Conservation (phyloP, 805 yeast genomes). For the Wickerhamiella lipophila region DNA sequence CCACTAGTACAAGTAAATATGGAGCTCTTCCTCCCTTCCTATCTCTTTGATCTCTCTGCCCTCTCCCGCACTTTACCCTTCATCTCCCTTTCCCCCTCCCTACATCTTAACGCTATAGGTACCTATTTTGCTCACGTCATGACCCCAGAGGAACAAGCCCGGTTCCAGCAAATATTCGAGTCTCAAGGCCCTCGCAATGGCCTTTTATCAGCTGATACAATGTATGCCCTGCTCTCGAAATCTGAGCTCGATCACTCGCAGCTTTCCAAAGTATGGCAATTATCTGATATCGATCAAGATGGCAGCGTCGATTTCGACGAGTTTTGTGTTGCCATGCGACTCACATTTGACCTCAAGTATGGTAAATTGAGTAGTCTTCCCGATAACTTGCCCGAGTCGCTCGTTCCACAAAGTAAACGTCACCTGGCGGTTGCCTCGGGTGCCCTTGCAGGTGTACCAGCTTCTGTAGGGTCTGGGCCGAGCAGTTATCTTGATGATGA, state of each 20-base stretch:
- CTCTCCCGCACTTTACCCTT: no score
- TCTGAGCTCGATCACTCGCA: slow-evolving; percentile 70
- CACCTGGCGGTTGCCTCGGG: slow-evolving; percentile 75
- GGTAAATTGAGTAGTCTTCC: slow-evolving; percentile 55
- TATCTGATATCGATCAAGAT: slow-evolving; percentile 79
- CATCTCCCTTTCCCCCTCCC: no score
- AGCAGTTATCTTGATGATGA: slow-evolving; percentile 28
- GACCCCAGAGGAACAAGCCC: slow-evolving; percentile 69
- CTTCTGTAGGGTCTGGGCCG: background rate
- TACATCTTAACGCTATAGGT: no score
- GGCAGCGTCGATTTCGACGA: slow-evolving; percentile 92
- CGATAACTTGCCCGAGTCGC: slow-evolving; percentile 70
- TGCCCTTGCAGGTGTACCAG: slow-evolving; percentile 31
- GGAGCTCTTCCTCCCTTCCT: no score
- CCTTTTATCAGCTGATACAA: slow-evolving; percentile 72
- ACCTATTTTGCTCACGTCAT: slow-evolving; percentile 6
- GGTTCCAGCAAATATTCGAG: slow-evolving; percentile 94
- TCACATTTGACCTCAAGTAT: slow-evolving; percentile 82
- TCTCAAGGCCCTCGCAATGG: slow-evolving; percentile 75
- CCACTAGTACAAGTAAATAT: no score
- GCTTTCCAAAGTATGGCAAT: slow-evolving; percentile 75
- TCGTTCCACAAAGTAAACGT: slow-evolving; percentile 78
- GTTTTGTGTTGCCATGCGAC: slow-evolving; percentile 93
- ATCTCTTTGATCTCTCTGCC: no score
- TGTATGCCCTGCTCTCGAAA: slow-evolving; percentile 75